phyloP scores from a whole-genome alignment of 75 land plant species.

The Ceratopteris richardii region DNA sequence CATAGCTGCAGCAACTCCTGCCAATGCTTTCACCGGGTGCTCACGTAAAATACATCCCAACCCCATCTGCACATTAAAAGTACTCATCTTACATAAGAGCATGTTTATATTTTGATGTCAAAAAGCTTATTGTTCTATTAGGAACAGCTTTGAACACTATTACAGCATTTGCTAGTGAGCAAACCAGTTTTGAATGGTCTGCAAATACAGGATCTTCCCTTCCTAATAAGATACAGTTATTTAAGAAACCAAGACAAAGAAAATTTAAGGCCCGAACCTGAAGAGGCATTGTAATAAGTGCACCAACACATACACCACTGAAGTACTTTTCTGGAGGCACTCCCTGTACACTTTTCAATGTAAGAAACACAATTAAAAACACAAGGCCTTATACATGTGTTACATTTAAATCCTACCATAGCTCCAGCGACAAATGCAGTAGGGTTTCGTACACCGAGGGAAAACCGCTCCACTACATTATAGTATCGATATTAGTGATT shows the following conservation, averaged over 20 bases:
- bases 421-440: conserved; percentile 77
- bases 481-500: background rate
- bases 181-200: too few species aligned
- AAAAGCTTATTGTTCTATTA: background rate
- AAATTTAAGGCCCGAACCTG: conserved; percentile 22
- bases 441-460: conserved; percentile 73
- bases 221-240: too few species aligned
- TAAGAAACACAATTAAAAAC: too few species aligned
- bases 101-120: background rate
- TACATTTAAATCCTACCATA: conserved; percentile 51
- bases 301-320: conserved; percentile 67
- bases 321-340: conserved; percentile 56
- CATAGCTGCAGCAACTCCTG: conserved; percentile 78
- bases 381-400: too few species aligned
- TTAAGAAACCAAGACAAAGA: background rate
- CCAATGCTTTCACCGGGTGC: conserved; percentile 58
- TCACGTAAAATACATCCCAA: conserved; percentile 61
- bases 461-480: conserved; percentile 71
- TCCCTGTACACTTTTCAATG: conserved; percentile 48
- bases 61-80: conserved; percentile 27
- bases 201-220: too few species aligned
- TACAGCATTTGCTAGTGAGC: background rate
- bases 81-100: background rate
- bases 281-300: conserved; percentile 57
- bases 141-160: background rate